Evolutionary conservation across 495 filamentous ascomycete species (phyloP).

Genomic region (Penicillium steckii): DNA sequence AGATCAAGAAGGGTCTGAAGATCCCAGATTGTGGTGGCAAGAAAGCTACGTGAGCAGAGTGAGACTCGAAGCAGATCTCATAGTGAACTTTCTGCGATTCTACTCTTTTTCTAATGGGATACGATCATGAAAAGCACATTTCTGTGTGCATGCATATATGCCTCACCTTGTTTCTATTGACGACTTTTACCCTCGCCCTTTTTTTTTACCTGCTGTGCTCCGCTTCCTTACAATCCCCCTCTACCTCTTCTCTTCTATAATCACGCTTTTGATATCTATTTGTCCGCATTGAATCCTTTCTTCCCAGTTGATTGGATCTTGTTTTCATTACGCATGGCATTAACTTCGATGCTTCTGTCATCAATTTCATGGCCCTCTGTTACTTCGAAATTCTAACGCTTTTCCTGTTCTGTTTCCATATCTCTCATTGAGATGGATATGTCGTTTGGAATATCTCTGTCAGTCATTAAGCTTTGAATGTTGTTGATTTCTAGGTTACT

Average conservation of each 20-base stretch:
- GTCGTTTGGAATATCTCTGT: neutral
- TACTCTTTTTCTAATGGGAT: constrained; percentile 11
- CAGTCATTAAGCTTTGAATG: too few species aligned
- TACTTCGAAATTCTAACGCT: neutral
- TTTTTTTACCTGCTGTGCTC: neutral
- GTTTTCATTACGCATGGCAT: neutral
- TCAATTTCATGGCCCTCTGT: too few species aligned
- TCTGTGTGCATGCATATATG: constrained; percentile 16
- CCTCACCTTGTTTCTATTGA: neutral
- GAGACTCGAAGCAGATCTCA: neutral
- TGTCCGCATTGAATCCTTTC: neutral
- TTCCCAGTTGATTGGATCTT: neutral
- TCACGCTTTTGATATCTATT: neutral
- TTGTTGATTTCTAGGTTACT: too few species aligned
- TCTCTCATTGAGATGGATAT: neutral
- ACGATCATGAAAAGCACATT: constrained; percentile 23
- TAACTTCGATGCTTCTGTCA: neutral
- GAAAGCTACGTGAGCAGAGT: constrained; percentile 45
- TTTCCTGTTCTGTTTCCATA: neutral
- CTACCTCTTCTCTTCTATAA: too few species aligned
- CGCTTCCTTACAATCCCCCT: neutral
- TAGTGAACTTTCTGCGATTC: neutral
- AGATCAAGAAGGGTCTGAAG: constrained; percentile 78
- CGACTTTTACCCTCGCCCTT: neutral
- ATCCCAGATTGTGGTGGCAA: constrained; percentile 87